Base-by-base conservation (phyloP, 805 yeast species). In the Monosporozyma siamensis region DNA sequence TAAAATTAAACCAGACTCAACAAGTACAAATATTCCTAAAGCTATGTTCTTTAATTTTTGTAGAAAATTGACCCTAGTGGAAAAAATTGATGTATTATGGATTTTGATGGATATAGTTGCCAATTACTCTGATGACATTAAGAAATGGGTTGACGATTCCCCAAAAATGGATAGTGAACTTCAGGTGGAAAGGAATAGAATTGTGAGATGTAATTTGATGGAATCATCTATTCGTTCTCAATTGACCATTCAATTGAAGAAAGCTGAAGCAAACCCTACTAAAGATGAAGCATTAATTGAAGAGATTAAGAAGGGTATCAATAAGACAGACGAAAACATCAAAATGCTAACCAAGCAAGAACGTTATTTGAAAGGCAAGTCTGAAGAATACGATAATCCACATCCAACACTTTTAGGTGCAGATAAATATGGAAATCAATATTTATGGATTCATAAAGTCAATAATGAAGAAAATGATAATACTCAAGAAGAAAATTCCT, bases 351-450 rank as follows among this genome's bases (percentile, higher is more conserved):
- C 14, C 8, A 32, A 32, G 47, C 42, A 47, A 47, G 22, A 27
- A 27, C 14, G 40, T 50, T 34, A 43, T 27, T 30, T 43, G 11
- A 40, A 40, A 26, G 31, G 39, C 49, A 53, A 48, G 44, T 47
- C 45, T 47, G 60, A 48, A 44, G 65, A 55, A 44, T 48, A 44
- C 23, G 29, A 41, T 17, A 10, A 11, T 18, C 9, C 4, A 11
- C 9, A 9, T 18, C 4, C 85, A 35, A 72, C 73, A 41, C 69
- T 75, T 26, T 65, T 90, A 21, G 97, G 97, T 3, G 74, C 77
- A 46, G 97, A 90, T 61, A 67, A 95, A 37, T 73, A 75, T 44
- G 87, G 68, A 56, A 90, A 90, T 64, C 69, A 89, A 48, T 90
- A 89, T 59, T 90, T 95, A 95, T 90, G 95, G 95, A 32, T 32